Percentiles rank a stretch among this genome's conserved stretches.
These are phyloP conservation scores for Fusarium continuum DNA, from an alignment of 2,329 filamentous ascomycete genomes.

Conservation along the genomic window DNA sequence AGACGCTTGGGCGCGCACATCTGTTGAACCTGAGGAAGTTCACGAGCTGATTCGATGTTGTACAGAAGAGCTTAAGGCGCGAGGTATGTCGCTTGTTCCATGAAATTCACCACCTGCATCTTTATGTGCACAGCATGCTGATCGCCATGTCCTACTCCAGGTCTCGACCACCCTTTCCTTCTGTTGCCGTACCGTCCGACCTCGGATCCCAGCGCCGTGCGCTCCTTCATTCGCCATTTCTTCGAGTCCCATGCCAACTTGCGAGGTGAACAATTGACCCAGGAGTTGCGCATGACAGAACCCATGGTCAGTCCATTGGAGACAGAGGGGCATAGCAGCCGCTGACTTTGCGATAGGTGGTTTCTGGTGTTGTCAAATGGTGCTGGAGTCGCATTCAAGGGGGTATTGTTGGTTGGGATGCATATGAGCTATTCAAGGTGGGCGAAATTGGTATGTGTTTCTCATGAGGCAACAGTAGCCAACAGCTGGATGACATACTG, in stretches of 20 bases:
- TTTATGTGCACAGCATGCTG: slow-evolving; percentile 24
- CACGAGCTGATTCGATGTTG: slow-evolving; percentile 86
- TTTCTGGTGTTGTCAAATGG: slow-evolving; percentile 96
- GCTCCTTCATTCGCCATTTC: slow-evolving; percentile 91
- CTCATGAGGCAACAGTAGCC: background rate
- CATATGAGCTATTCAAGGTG: slow-evolving; percentile 94
- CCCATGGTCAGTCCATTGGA: slow-evolving; percentile 75
- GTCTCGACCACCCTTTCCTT: slow-evolving; percentile 89
- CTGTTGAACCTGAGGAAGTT: slow-evolving; percentile 89
- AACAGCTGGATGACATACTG: slow-evolving; percentile 17
- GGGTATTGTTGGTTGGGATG: slow-evolving; percentile 95
- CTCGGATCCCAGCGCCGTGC: slow-evolving; percentile 89
- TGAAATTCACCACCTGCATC: background rate
- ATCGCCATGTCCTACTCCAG: slow-evolving; percentile 56
- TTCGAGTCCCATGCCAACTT: slow-evolving; percentile 76
- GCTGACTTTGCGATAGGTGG: slow-evolving; percentile 67
- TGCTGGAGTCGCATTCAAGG: slow-evolving; percentile 94
- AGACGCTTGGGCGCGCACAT: slow-evolving; percentile 84
- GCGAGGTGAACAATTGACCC: slow-evolving; percentile 75
- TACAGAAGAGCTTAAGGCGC: slow-evolving; percentile 89
- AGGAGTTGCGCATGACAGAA: slow-evolving; percentile 91
- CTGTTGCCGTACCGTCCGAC: slow-evolving; percentile 93
- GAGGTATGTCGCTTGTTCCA: slow-evolving; percentile 70
- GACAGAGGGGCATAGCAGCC: background rate
- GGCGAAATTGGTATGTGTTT: slow-evolving; percentile 79